A percentile compares a stretch with the other conserved stretches of the same genome.
These are phyloP conservation scores for Fusarium sambucinum DNA, from an alignment of 2,329 filamentous ascomycete genomes.

Conservation along the genomic window DNA sequence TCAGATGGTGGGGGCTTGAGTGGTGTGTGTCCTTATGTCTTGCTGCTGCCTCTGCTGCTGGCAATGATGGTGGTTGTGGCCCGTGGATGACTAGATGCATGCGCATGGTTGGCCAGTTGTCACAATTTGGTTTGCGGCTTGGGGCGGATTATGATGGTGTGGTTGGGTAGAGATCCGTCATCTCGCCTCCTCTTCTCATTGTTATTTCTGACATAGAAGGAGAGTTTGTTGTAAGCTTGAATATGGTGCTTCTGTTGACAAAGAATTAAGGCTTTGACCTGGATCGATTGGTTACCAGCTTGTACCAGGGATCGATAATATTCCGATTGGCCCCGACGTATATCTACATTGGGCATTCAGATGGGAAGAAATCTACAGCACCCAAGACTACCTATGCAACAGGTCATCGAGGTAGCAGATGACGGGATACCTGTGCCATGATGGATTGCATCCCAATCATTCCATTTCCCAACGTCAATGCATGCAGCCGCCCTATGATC, in stretches of 20 bases:
- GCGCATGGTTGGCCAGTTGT: slow-evolving; percentile 38
- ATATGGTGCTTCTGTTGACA: background rate
- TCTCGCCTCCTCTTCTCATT: slow-evolving; percentile 13
- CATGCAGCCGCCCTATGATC: slow-evolving; percentile 37
- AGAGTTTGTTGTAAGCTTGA: slow-evolving; percentile 4
- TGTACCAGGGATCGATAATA: slow-evolving; percentile 28
- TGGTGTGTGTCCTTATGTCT: slow-evolving; percentile 19
- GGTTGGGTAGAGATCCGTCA: slow-evolving; percentile 28
- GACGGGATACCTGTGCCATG: slow-evolving; percentile 30
- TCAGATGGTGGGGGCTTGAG: slow-evolving; percentile 26
- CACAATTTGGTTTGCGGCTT: slow-evolving; percentile 27
- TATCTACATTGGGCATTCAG: slow-evolving; percentile 7
- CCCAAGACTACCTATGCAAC: slow-evolving; percentile 17
- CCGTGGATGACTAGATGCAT: slow-evolving; percentile 15
- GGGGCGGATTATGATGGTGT: slow-evolving; percentile 24
- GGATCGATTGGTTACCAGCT: slow-evolving; percentile 33
- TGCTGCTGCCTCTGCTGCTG: slow-evolving; percentile 6
- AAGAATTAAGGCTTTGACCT: slow-evolving; percentile 23
- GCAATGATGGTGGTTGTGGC: slow-evolving; percentile 7
- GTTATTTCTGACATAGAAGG: background rate
- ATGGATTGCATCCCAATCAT: slow-evolving; percentile 32
- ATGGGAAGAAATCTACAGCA: slow-evolving; percentile 6
- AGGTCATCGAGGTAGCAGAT: slow-evolving; percentile 1
- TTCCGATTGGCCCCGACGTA: slow-evolving; percentile 34
- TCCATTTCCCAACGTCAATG: slow-evolving; percentile 34